Evolutionary conservation across 139 green algal genomes (phyloP), one percentile per base, ranked within the genome.

Genomic region (Tetradesmus lagerheimii): DNA sequence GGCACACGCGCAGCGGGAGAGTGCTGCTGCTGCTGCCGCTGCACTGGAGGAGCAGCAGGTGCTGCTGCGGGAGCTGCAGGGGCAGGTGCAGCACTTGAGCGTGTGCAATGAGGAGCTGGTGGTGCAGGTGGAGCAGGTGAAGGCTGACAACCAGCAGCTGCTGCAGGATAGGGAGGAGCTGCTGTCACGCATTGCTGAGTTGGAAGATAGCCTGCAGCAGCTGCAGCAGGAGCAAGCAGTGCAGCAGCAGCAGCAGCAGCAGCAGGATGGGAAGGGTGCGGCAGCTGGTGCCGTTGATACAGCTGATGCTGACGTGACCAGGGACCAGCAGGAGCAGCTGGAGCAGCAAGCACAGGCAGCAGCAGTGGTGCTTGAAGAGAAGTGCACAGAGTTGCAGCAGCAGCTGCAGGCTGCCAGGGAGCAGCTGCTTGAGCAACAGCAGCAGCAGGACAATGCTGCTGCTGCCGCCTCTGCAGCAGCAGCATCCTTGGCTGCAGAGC

Each of bases 61-160:
- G 34, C 53, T 79, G 53, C 23, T 88, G 53, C 35, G 81, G 38
- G 64, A 88, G 62, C 64, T 88, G 83, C 83, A 88, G 38, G 64
- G 12, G 38, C 83, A 88, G 83, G 38, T 88, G 43, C 25, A 80
- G 25, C 83, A 88, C 16, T 64, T 88, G 37, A 80, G 27, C 20
- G 29, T 12, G 1, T 88, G 83, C 14, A 88, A 88, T 64, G 83
- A 81, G 34, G 64, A 88, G 83, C 64, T 88, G 83, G 4, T 80
- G 64, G 38, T 67, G 38, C 83, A 88, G 62, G 14, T 88, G 64
- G 57, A 88, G 50, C 43, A 88, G 29, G 25, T 88, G 16, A 38
- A 88, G 31, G 76, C 12, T 12, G 83, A 80, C 9, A 37, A 88
- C 57, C 37, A 88, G 83, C 64, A 80, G 83, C 38, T 88, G 62